A percentile compares a stretch with the other conserved stretches of the same genome.
Conservation (phyloP, 2,329 filamentous ascomycete species). For the Fusarium redolens region DNA sequence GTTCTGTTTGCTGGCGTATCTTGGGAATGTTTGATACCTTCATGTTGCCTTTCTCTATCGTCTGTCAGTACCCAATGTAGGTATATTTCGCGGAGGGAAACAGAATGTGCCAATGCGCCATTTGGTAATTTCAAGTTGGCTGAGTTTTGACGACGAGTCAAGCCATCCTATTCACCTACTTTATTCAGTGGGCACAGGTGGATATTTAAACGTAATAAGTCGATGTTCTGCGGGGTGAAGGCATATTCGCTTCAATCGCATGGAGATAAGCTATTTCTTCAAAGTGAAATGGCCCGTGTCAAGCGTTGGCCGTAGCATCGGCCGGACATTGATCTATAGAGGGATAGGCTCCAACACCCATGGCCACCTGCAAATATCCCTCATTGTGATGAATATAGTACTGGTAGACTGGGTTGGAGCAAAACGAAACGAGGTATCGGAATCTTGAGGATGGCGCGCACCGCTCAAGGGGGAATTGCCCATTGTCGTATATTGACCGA, state of each 20-base stretch:
- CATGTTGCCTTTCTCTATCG: neutral
- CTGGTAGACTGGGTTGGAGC: neutral
- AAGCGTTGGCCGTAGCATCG: slow-evolving; percentile 8
- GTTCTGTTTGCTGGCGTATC: neutral
- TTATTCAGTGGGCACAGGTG: slow-evolving; percentile 31
- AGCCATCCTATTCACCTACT: slow-evolving; percentile 14
- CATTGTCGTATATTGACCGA: neutral
- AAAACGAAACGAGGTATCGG: neutral
- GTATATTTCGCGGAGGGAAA: neutral
- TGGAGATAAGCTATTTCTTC: slow-evolving; percentile 9
- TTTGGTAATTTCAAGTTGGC: neutral
- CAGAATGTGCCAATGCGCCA: neutral
- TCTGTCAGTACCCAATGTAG: neutral
- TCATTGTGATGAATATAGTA: slow-evolving; percentile 4
- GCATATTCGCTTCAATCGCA: slow-evolving; percentile 7
- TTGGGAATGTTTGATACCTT: neutral
- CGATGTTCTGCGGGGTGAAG: slow-evolving; percentile 11
- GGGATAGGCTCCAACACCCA: slow-evolving; percentile 7
- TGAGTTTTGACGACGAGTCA: neutral
- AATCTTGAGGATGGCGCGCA: neutral
- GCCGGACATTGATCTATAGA: slow-evolving; percentile 7
- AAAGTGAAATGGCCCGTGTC: slow-evolving; percentile 9
- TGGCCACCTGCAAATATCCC: slow-evolving; percentile 9
- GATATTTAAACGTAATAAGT: slow-evolving; percentile 39
- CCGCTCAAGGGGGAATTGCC: neutral